Conservation (phyloP, 495 filamentous ascomycete species). For the Xylaria curta region DNA sequence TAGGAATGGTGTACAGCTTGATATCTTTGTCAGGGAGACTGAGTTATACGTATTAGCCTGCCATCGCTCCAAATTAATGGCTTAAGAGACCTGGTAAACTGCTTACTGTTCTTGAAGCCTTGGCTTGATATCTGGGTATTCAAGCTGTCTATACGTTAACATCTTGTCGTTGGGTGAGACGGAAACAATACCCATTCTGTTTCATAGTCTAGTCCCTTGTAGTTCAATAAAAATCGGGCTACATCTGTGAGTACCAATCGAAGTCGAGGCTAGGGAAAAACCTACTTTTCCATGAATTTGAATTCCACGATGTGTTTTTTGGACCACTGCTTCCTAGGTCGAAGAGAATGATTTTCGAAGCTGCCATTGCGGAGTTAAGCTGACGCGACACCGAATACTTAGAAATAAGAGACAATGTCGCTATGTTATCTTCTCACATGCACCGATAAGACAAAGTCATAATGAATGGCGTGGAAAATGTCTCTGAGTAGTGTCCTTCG, state of each 20-base stretch:
- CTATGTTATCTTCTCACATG: background rate
- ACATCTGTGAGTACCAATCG: background rate
- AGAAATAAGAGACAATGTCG: background rate
- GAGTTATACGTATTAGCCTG: conserved; percentile 34
- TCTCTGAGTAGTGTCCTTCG: background rate
- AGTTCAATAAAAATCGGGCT: conserved; percentile 66
- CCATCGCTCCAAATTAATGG: background rate
- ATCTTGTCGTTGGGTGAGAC: background rate
- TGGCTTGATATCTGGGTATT: conserved; percentile 65
- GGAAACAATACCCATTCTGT: conserved; percentile 62
- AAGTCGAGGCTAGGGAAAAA: conserved; percentile 7
- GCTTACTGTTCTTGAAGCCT: conserved; percentile 53
- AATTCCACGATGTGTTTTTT: conserved; percentile 53
- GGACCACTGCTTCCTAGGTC: conserved; percentile 60
- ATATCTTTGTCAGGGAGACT: conserved; percentile 39
- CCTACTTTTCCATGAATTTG: conserved; percentile 67
- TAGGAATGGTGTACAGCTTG: conserved; percentile 59
- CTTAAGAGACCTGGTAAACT: background rate
- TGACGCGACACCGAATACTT: background rate
- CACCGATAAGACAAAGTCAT: background rate
- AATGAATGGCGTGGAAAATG: background rate
- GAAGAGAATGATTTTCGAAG: conserved; percentile 52
- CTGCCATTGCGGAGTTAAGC: conserved; percentile 20
- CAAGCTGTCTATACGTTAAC: conserved; percentile 34
- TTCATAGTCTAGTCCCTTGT: conserved; percentile 65